phyloP scores from a whole-genome alignment of 768 basidiomycete species.

The Phylloporus sp. region DNA sequence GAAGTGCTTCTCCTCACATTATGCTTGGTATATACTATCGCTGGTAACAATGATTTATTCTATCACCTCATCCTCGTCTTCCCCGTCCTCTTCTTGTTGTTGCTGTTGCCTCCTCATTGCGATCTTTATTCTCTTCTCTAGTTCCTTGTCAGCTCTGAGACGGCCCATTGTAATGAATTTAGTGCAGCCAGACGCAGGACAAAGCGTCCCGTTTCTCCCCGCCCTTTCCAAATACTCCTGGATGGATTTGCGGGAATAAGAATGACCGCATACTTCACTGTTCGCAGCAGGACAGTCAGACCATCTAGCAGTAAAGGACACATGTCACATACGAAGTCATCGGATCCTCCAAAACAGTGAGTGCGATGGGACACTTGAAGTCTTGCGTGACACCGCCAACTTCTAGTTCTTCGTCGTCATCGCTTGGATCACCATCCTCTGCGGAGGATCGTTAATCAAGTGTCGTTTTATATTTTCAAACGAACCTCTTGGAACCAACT shows the following conservation, averaged over 20 bases:
- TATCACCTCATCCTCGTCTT: slow-evolving; percentile 47
- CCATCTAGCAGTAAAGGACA: neutral
- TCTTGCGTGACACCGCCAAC: slow-evolving; percentile 82
- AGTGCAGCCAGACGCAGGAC: slow-evolving; percentile 73
- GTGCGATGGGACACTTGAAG: slow-evolving; percentile 80
- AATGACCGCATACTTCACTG: slow-evolving; percentile 73
- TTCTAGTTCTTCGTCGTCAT: slow-evolving; percentile 85
- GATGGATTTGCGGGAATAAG: slow-evolving; percentile 75
- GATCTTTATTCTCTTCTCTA: slow-evolving; percentile 62
- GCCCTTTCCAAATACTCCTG: slow-evolving; percentile 50
- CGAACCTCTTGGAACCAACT: slow-evolving; percentile 66
- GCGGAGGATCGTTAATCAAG: neutral
- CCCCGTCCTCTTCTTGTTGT: slow-evolving; percentile 35
- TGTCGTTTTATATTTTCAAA: neutral
- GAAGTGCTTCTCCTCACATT: slow-evolving; percentile 7
- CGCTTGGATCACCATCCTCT: slow-evolving; percentile 82
- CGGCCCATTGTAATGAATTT: slow-evolving; percentile 49
- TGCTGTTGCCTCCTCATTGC: slow-evolving; percentile 49
- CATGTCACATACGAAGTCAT: slow-evolving; percentile 68
- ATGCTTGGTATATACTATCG: slow-evolving; percentile 4
- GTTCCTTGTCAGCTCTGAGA: slow-evolving; percentile 50
- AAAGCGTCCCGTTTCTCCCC: slow-evolving; percentile 39
- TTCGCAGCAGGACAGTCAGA: slow-evolving; percentile 1
- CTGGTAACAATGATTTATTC: slow-evolving; percentile 35
- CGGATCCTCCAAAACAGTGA: slow-evolving; percentile 65